Base-by-base conservation (phyloP, 2,329 filamentous ascomycete genomes). In the Pseudomassariella vexata region DNA sequence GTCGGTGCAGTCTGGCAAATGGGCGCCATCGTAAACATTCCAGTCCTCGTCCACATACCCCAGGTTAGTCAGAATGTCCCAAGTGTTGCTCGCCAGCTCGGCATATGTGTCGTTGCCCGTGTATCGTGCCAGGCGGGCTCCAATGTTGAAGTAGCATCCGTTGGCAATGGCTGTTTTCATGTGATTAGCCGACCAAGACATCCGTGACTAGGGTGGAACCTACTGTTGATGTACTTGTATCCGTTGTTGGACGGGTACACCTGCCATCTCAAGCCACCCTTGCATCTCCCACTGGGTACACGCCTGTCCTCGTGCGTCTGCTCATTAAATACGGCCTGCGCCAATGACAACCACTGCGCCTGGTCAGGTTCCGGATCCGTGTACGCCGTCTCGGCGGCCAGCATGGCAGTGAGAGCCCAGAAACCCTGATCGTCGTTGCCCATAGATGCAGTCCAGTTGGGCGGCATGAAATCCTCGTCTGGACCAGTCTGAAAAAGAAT, bases 221-320 rank as follows among this genome's bases (percentile, higher is more conserved):
- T 53, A 68, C 65, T 70, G 49, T 80, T 80, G 56, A 80, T 92
- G 66, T 89, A 88, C 49, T 79, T 71, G 55, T 85, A 92, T 16
- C 85, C 85, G 19, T 66, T 69, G 50, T 89, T 87, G 43, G 81
- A 79, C 2, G 73, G 64, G 35, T 79, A 85, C 38, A 90, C 82
- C 62, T 92, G 85, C 82, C 83, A 87, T 46, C 82, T 68, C 45
- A 89, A 50, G 8, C 84, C 85, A 42, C 84, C 84, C 15, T 67
- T 65, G 47, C 85, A 89, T 3, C 65, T 66, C 1, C 66, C 53
- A 5, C 68, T 56, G 9, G 46, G 24, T 8, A 50, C 71, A 49
- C 87, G 80, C 62, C 85, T 83, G 25, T 80, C 69, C 9, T 67
- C 60, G 27, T 58, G 45, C 1, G 72, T 76, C 37, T 72, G 66